Evolutionary conservation across 192 early-diverging fungal species (phyloP).

Genomic region (Coemansia furcata): DNA sequence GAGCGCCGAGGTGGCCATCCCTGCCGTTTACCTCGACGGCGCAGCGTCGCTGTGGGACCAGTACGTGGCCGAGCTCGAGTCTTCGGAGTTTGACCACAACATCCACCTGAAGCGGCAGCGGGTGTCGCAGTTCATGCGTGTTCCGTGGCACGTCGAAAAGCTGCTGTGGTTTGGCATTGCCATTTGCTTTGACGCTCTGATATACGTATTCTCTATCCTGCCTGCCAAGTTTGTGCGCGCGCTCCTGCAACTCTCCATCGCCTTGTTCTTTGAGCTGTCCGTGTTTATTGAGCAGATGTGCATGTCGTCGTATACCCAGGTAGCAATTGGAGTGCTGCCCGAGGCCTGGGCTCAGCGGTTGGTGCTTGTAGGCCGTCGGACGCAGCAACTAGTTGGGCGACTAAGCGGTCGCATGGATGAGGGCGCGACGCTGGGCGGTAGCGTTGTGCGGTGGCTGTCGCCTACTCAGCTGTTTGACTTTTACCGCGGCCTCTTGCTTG

Average conservation of each 20-base stretch:
- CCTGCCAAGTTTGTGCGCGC: slow-evolving; percentile 83
- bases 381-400: neutral
- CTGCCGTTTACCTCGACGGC: slow-evolving; percentile 46
- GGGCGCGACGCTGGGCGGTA: slow-evolving; percentile 4
- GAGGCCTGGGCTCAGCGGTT: slow-evolving; percentile 21
- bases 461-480: slow-evolving; percentile 88
- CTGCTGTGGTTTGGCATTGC: slow-evolving; percentile 88
- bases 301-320: slow-evolving; percentile 5
- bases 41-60: slow-evolving; percentile 51
- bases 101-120: slow-evolving; percentile 85
- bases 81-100: slow-evolving; percentile 64
- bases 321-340: slow-evolving; percentile 12
- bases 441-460: slow-evolving; percentile 57
- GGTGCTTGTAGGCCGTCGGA: slow-evolving; percentile 1
- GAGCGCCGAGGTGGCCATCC: slow-evolving; percentile 26
- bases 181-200: slow-evolving; percentile 92
- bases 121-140: slow-evolving; percentile 80
- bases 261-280: slow-evolving; percentile 17
- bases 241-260: slow-evolving; percentile 21
- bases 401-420: slow-evolving; percentile 13
- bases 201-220: slow-evolving; percentile 93
- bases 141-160: slow-evolving; percentile 91
- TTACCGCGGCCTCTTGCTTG: slow-evolving; percentile 80
- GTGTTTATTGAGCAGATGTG: slow-evolving; percentile 7
- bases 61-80: slow-evolving; percentile 47